phyloP scores from a whole-genome alignment of 2,329 filamentous ascomycete species.

The Dothideomycetes sp. region DNA sequence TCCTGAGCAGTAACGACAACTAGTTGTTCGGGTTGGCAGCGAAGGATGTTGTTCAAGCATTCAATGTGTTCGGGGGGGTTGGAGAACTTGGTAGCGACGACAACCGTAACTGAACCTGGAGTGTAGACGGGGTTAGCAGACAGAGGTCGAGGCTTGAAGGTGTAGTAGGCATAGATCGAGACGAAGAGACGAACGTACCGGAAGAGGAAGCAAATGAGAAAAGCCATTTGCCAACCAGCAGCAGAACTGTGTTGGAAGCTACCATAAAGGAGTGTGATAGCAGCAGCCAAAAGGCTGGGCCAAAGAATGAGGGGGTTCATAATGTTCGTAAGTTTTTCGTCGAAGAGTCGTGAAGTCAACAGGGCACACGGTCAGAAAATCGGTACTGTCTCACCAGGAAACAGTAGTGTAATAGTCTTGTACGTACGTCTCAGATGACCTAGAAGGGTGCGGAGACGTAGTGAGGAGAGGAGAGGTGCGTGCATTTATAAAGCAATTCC shows the following conservation, averaged over 20 bases:
- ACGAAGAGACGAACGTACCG: conserved; percentile 20
- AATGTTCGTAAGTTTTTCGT: too few relatives aligned
- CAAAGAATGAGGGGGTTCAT: not conserved
- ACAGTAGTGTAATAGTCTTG: too few relatives aligned
- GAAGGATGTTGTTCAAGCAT: conserved; percentile 17
- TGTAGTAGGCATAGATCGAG: conserved; percentile 16
- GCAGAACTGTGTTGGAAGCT: not conserved
- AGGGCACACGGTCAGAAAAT: too few relatives aligned
- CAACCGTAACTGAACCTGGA: conserved; percentile 18
- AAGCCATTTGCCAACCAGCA: not conserved
- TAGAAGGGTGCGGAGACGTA: too few relatives aligned
- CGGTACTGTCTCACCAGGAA: too few relatives aligned
- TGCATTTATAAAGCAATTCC: too few relatives aligned
- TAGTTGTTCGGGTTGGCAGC: conserved; percentile 15
- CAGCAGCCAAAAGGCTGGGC: not conserved
- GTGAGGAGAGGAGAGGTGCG: too few relatives aligned
- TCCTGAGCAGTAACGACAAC: conserved; percentile 18
- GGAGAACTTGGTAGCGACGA: conserved; percentile 24
- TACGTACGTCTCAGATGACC: too few relatives aligned
- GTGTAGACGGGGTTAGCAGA: conserved; percentile 15
- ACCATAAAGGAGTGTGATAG: not conserved
- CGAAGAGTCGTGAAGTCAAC: too few relatives aligned
- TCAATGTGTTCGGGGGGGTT: conserved; percentile 16
- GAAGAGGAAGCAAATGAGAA: conserved; percentile 13
- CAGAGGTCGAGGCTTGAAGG: conserved; percentile 18